phyloP scores from a whole-genome alignment of 768 basidiomycete species.

The Butyriboletus loyo region DNA sequence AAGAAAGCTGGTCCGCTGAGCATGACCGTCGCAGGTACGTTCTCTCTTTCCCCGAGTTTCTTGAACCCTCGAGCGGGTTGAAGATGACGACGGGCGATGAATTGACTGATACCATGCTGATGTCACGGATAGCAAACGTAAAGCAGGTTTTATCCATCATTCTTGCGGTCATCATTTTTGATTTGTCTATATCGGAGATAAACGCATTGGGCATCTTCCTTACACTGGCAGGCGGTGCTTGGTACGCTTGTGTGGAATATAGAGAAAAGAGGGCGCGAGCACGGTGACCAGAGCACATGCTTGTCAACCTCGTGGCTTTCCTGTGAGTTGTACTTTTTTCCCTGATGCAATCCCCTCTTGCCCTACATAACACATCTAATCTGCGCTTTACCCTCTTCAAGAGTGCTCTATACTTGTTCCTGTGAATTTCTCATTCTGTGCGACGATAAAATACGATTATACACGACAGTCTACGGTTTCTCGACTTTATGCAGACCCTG shows the following conservation, averaged over 20 bases:
- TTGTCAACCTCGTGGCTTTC: not conserved
- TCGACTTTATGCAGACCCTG: not conserved
- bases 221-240: conserved; percentile 83
- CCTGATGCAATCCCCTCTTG: not conserved
- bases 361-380: not conserved
- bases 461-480: conserved; percentile 3
- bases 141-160: conserved; percentile 92
- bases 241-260: conserved; percentile 71
- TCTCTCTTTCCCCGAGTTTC: not conserved
- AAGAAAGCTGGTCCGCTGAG: conserved; percentile 83
- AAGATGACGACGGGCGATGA: not conserved
- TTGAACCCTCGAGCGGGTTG: conserved; percentile 4
- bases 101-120: conserved; percentile 2
- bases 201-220: conserved; percentile 83
- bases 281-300: conserved; percentile 3
- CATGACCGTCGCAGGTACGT: conserved; percentile 86
- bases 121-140: conserved; percentile 63
- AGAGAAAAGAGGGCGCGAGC: conserved; percentile 39
- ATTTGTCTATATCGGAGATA: conserved; percentile 71
- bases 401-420: not conserved
- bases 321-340: not conserved
- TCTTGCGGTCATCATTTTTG: conserved; percentile 79
- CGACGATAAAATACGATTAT: not conserved
- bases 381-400: not conserved
- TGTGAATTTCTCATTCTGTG: not conserved